These are phyloP conservation scores for Venturia pyrina DNA, from an alignment of 2,329 filamentous ascomycete genomes.

Conservation along the genomic window DNA sequence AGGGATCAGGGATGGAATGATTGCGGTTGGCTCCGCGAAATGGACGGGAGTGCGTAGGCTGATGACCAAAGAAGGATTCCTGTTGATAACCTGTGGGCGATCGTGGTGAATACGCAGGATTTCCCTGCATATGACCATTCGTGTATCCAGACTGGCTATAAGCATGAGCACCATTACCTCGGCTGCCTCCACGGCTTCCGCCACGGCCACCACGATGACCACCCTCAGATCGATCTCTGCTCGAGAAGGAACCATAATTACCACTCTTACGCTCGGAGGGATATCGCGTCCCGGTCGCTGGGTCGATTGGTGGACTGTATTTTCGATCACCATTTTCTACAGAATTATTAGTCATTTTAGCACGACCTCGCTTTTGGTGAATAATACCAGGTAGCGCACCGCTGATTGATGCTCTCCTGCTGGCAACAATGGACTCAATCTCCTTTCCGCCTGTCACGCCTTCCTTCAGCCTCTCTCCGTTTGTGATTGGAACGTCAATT, in stretches of 20 bases:
- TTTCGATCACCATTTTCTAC: neutral
- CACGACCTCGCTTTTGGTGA: neutral
- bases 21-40: conserved; percentile 2
- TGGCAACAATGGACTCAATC: neutral
- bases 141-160: conserved; percentile 15
- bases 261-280: conserved; percentile 7
- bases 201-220: conserved; percentile 29
- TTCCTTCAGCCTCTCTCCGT: conserved; percentile 4
- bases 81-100: conserved; percentile 6
- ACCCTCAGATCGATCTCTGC: conserved; percentile 30
- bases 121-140: conserved; percentile 1
- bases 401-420: conserved; percentile 1
- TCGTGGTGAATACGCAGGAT: conserved; percentile 1
- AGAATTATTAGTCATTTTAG: conserved; percentile 1
- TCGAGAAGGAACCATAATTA: conserved; percentile 25
- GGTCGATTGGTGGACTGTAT: neutral
- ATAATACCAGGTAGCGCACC: neutral
- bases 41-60: neutral
- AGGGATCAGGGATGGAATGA: conserved; percentile 6
- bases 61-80: conserved; percentile 7
- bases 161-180: conserved; percentile 27
- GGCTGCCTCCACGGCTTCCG: conserved; percentile 36
- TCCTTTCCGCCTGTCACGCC: neutral
- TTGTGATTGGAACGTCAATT: neutral
- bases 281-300: neutral